Evolutionary conservation across 176 grass and related monocot genomes (phyloP).

Genomic region (Dactylis glomerata): DNA sequence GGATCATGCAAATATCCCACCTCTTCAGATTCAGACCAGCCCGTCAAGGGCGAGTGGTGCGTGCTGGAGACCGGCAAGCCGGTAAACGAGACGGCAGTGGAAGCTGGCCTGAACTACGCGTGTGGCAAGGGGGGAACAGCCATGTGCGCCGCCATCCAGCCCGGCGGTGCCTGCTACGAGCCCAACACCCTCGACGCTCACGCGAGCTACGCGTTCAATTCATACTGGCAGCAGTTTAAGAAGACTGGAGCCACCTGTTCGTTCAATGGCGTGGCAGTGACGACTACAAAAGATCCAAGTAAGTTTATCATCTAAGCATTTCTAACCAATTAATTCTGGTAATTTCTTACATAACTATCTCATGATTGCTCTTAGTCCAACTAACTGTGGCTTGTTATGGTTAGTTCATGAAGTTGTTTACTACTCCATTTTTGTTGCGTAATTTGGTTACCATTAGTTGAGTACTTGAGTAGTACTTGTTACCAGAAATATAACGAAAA

Average conservation of each 20-base stretch:
- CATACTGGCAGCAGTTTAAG: not conserved
- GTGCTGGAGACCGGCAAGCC: not conserved
- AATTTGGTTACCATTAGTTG: not conserved
- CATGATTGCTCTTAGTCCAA: not conserved
- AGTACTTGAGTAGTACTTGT: no score
- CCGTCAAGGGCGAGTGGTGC: not conserved
- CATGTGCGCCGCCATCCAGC: not conserved
- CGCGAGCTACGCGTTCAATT: not conserved
- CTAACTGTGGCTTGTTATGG: not conserved
- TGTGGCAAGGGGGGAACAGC: not conserved
- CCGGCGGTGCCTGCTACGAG: not conserved
- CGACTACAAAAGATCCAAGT: not conserved
- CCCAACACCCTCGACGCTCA: not conserved
- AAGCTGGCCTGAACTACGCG: not conserved
- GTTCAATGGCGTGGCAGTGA: not conserved
- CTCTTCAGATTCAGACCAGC: not conserved
- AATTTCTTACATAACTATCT: not conserved
- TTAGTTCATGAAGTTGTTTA: not conserved
- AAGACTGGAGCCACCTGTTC: not conserved
- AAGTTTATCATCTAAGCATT: not conserved
- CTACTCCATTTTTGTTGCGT: not conserved
- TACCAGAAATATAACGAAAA: not conserved
- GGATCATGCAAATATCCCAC: slow-evolving; percentile 35
- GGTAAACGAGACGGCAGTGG: not conserved
- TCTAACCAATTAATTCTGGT: not conserved